Percentiles rank a stretch among this genome's conserved stretches.
These are phyloP conservation scores for Vigna hirtella DNA, from an alignment of 306 rosid genomes.

Conservation along the genomic window DNA sequence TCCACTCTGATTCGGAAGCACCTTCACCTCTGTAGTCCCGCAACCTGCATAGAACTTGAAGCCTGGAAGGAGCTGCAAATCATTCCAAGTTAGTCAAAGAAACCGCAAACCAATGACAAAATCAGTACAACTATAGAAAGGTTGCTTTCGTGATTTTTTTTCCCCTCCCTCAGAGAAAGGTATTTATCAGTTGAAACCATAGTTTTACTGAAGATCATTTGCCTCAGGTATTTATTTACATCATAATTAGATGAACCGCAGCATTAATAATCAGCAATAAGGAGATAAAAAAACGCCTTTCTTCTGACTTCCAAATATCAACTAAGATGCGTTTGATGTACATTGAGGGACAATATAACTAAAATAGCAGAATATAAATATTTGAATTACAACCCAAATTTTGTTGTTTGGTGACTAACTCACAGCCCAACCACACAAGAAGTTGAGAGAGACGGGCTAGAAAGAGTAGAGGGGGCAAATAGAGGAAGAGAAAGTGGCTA, in stretches of 20 bases:
- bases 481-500: not conserved
- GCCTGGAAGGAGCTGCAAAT: conserved; percentile 80
- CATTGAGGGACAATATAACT: not conserved
- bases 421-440: not conserved
- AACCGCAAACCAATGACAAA: conserved; percentile 15
- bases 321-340: not conserved
- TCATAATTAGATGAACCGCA: conserved; percentile 19
- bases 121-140: conserved; percentile 27
- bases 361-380: not conserved
- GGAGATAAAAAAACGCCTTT: not conserved
- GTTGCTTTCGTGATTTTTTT: conserved; percentile 27
- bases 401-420: not conserved
- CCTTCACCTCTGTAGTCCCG: conserved; percentile 85
- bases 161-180: conserved; percentile 20
- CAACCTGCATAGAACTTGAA: conserved; percentile 71
- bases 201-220: conserved; percentile 12
- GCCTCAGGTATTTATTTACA: not conserved
- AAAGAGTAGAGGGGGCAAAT: not conserved
- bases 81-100: conserved; percentile 36
- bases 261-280: conserved; percentile 7
- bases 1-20: conserved; percentile 69
- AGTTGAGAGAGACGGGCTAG: not conserved
- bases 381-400: not conserved
- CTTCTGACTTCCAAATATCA: conserved; percentile 25
- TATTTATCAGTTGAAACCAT: conserved; percentile 20